Conservation (phyloP, 2,329 filamentous ascomycete species). For the Hyphodiscus sp. region DNA sequence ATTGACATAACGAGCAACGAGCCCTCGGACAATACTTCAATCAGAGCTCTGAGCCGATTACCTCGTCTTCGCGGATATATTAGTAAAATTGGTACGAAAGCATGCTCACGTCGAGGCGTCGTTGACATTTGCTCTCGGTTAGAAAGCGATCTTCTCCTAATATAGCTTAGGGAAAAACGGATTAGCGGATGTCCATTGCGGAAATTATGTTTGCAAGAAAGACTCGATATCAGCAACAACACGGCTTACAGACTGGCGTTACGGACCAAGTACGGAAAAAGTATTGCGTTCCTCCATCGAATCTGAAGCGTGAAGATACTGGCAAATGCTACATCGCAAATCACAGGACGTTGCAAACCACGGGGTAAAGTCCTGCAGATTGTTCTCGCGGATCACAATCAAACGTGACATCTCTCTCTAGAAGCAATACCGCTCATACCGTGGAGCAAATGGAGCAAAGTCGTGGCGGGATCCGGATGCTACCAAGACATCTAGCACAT, state of each 20-base stretch:
- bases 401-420: background rate
- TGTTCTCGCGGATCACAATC: background rate
- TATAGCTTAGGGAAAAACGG: background rate
- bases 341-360: too few relatives aligned
- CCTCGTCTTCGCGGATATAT: background rate
- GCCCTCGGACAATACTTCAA: background rate
- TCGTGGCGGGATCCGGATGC: background rate
- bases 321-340: too few relatives aligned
- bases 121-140: background rate
- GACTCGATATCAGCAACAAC: too few relatives aligned
- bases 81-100: background rate
- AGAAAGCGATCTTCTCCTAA: background rate
- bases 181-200: too few relatives aligned
- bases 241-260: too few relatives aligned
- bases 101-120: background rate
- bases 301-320: too few relatives aligned
- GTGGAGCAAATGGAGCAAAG: too few relatives aligned
- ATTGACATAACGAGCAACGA: background rate
- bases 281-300: too few relatives aligned
- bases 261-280: too few relatives aligned
- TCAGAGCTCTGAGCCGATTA: background rate
- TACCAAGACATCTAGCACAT: background rate
- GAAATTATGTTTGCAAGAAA: too few relatives aligned
- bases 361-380: too few relatives aligned
- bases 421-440: background rate